Evolutionary conservation across 257 asterid species (phyloP).

Genomic region (Penstemon barbatus): DNA sequence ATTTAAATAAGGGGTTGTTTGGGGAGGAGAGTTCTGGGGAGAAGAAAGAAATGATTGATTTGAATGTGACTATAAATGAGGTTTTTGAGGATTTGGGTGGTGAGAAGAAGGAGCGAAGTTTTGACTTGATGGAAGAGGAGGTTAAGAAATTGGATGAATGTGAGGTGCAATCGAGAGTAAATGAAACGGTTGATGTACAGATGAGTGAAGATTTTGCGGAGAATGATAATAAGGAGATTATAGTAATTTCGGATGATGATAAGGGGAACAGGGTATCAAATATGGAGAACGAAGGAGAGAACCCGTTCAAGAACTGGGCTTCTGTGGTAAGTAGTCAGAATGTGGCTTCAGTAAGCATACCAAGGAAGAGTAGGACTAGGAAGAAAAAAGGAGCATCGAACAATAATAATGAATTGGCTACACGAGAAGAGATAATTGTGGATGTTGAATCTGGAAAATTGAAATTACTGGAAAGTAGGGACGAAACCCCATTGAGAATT

Average conservation of each 20-base stretch:
- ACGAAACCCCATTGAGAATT: slow-evolving; percentile 31
- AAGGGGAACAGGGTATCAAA: slow-evolving; percentile 21
- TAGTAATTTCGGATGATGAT: slow-evolving; percentile 21
- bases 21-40: too few relatives aligned
- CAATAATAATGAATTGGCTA: slow-evolving; percentile 29
- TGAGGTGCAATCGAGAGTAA: slow-evolving; percentile 27
- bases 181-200: slow-evolving; percentile 28
- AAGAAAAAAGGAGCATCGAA: slow-evolving; percentile 49
- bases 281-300: slow-evolving; percentile 35
- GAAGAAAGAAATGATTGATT: too few relatives aligned
- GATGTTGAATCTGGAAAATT: slow-evolving; percentile 24
- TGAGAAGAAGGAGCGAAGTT: slow-evolving; percentile 39
- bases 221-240: slow-evolving; percentile 28
- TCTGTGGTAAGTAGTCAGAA: slow-evolving; percentile 34
- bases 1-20: too few relatives aligned
- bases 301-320: slow-evolving; percentile 30
- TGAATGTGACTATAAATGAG: too few relatives aligned
- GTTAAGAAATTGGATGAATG: slow-evolving; percentile 35
- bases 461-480: slow-evolving; percentile 31
- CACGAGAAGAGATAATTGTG: slow-evolving; percentile 34
- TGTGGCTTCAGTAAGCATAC: slow-evolving; percentile 35
- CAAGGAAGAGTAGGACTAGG: slow-evolving; percentile 59
- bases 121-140: slow-evolving; percentile 76
- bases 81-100: too few relatives aligned
- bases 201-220: slow-evolving; percentile 33